phyloP scores from a whole-genome alignment of 1,139 yeast genomes.

The Meyerozyma carpophila region DNA sequence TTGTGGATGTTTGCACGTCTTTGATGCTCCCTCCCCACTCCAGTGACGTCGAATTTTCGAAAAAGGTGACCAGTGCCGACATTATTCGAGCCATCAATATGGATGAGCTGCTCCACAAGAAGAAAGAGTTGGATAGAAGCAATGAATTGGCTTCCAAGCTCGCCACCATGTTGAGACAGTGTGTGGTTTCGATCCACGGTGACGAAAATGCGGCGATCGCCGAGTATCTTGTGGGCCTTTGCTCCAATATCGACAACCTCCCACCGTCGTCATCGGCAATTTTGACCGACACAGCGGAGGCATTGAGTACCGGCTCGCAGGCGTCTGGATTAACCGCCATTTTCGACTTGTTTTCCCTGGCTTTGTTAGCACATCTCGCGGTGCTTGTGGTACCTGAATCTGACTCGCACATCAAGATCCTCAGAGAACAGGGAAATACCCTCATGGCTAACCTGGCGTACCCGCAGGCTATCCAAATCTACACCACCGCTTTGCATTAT shows the following conservation, averaged over 20 bases:
- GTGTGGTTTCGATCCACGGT: not conserved
- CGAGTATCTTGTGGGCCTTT: not conserved
- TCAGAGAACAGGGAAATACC: slow-evolving; percentile 41
- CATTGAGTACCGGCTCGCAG: not conserved
- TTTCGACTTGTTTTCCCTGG: not conserved
- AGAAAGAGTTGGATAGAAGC: not conserved
- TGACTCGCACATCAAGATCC: slow-evolving; percentile 9
- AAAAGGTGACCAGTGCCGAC: not conserved
- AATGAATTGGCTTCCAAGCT: not conserved
- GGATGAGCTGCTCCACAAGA: not conserved
- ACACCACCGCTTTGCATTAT: slow-evolving; percentile 32
- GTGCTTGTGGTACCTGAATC: not conserved
- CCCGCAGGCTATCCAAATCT: slow-evolving; percentile 38
- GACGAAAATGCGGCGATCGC: not conserved
- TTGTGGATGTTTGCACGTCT: not conserved
- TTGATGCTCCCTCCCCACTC: not conserved
- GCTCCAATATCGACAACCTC: not conserved
- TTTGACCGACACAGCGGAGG: not conserved
- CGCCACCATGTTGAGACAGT: not conserved
- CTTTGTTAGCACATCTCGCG: not conserved
- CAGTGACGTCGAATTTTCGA: not conserved
- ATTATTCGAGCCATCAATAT: not conserved
- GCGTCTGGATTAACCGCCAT: not conserved
- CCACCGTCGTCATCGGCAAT: not conserved
- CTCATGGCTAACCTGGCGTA: slow-evolving; percentile 32